Conservation (phyloP, 192 early-diverging fungal genomes). For the Podila horticola region DNA sequence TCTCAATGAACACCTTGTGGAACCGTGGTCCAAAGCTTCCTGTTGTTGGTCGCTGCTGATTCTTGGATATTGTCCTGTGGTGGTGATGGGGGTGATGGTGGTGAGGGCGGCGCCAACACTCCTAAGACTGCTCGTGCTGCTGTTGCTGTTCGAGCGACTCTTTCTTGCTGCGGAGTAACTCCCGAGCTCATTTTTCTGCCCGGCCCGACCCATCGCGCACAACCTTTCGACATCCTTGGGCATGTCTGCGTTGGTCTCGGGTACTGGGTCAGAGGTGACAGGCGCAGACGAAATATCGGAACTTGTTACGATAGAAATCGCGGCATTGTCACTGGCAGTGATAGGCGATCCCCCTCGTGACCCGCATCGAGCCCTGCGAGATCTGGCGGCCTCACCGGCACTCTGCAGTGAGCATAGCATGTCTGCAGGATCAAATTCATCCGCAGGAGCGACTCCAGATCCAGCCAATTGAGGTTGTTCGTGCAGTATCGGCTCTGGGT, state of each 20-base stretch:
- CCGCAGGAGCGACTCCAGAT: background rate
- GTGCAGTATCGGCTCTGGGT: background rate
- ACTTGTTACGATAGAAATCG: background rate
- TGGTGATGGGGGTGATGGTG: background rate
- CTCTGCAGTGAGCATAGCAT: constrained; percentile 20
- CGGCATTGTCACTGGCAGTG: background rate
- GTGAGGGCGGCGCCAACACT: background rate
- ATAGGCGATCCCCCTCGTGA: background rate
- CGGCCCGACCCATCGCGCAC: constrained; percentile 14
- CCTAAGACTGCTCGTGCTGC: background rate
- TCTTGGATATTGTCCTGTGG: background rate
- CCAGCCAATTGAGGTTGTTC: too few relatives aligned
- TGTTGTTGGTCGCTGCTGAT: background rate
- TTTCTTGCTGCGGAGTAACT: background rate
- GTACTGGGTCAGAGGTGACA: background rate
- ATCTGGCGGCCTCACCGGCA: constrained; percentile 31
- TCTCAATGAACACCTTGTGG: too few relatives aligned
- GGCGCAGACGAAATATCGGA: background rate
- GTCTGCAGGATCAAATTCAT: background rate
- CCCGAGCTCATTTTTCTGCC: background rate
- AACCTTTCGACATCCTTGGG: constrained; percentile 13
- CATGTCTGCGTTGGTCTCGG: background rate
- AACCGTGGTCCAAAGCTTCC: too few relatives aligned
- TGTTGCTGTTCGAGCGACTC: constrained; percentile 3
- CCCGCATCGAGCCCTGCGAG: background rate